Evolutionary conservation across 768 basidiomycete genomes (phyloP), one percentile per base, ranked within the genome.

Genomic region (Leccinum obscurum): DNA sequence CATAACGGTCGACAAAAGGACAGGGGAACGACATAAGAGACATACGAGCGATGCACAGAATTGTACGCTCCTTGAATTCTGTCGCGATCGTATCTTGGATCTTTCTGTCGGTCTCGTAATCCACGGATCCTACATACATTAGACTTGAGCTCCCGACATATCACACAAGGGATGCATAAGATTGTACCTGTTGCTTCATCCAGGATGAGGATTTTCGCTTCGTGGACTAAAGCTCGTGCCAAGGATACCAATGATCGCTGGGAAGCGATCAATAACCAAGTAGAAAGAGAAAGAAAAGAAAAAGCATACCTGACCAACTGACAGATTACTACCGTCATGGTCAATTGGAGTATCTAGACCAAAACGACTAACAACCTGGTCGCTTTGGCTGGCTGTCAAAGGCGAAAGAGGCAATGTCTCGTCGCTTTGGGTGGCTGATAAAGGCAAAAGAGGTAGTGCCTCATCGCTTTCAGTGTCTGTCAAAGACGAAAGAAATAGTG

Each of bases 71-170:
- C 49, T 81, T 77, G 77, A 96, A 98, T 77, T 90, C 89, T 53
- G 80, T 79, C 1, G 91, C 82, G 62, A 98, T 96, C 6, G 95
- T 96, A 63, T 90, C 83, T 70, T 97, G 95, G 61, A 98, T 94
- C 71, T 91, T 92, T 59, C 86, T 78, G 76, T 97, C 95, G 1
- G 93, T 95, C 74, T 92, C 92, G 65, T 88, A 90, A 66, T 94
- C 92, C 30, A 94, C 91, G 11, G 89, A 90, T n/a, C 91, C 91
- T 41, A 17, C 17, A 39, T 83, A 60, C 22, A 30, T 10, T 10
- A 17, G 53, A 17, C 5, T 17, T 67, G 24, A 59, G 48, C 6
- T 46, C n/a, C 11, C 26, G 17, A 35, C 13, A 35, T 41, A n/a
- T 39, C 50, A 32, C 1, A 35, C 54, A n/a, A 37, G 8, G 17